Evolutionary conservation across 257 asterid species (phyloP), one percentile per base, ranked within the genome.

Genomic region (Nicotiana obtusifolia): DNA sequence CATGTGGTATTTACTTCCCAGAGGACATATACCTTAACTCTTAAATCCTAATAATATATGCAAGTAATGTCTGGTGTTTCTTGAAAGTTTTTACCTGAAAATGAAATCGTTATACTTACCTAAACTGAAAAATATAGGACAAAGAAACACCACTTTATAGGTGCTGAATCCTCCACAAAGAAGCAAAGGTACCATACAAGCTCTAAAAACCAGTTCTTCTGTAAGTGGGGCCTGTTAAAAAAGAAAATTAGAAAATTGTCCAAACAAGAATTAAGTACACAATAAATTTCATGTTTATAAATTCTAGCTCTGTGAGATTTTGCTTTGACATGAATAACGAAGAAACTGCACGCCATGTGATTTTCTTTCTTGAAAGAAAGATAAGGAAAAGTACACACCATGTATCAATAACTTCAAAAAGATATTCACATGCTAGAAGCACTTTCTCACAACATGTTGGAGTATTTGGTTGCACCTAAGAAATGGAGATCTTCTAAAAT

Each of bases 151-250:
- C 56, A 90, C 97, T 7, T 85, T 65, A 35, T 88, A 91, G 80
- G 95, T 90, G 77, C 85, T 87, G 83, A 93, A 92, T 84, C 98
- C 98, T 82, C 94, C 98, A 84, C 98, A 96, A 20, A 93, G 88
- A 71, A 96, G 97, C 90, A 96, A 89, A 65, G 99, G 93, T 81
- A 93, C 87, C 98, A 96, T 96, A 85, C 97, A 96, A 68, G 99
- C 97, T 89, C 99, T 92, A 87, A 96, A 96, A 35, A 96, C 97
- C 92, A 96, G 85, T 87, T 96, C 99, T 86, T 96, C 98, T 0
- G 98, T 90, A 69, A 96, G 84, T 77, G 99, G 99, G 57, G 97
- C 99, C 99, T 94, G 95, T 66, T 62, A 76, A 84, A 82, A 69
- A 83, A 78, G 62, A 26, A 65, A 20, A 80, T 47, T 17, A 78